Evolutionary conservation across 2,329 filamentous ascomycete genomes (phyloP).

Genomic region (Chrysoporthe austroafricana): DNA sequence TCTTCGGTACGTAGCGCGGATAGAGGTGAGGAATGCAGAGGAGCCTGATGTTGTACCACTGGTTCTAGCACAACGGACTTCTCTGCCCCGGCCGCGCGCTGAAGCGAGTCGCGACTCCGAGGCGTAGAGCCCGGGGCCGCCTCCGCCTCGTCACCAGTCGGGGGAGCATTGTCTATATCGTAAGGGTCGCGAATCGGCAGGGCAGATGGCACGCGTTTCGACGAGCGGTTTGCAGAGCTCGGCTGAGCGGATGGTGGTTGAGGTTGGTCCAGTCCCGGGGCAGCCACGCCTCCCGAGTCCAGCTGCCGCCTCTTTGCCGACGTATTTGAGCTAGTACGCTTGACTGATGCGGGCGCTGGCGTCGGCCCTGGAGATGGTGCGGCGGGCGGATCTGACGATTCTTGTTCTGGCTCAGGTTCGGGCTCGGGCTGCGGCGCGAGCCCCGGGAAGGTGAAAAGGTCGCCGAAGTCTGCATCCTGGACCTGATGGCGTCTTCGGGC

Average conservation of each 20-base stretch:
- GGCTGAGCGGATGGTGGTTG: conserved; percentile 7
- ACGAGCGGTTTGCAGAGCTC: conserved; percentile 14
- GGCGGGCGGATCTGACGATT: conserved; percentile 19
- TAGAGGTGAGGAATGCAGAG: conserved; percentile 18
- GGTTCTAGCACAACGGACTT: neutral
- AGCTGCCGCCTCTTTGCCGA: conserved; percentile 52
- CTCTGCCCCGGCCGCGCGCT: conserved; percentile 16
- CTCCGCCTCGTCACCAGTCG: conserved; percentile 30
- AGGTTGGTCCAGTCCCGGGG: conserved; percentile 15
- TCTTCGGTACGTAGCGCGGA: conserved; percentile 41
- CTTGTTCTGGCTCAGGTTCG: conserved; percentile 23
- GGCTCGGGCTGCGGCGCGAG: conserved; percentile 28
- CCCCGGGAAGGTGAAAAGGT: conserved; percentile 45
- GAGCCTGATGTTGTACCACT: conserved; percentile 2
- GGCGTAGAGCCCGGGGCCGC: conserved; percentile 24
- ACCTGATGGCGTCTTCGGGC: conserved; percentile 56
- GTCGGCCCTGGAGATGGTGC: conserved; percentile 5
- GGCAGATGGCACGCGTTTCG: conserved; percentile 31
- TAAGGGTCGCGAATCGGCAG: conserved; percentile 34
- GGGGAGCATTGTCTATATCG: conserved; percentile 38
- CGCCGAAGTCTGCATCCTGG: conserved; percentile 62
- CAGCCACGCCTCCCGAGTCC: conserved; percentile 32
- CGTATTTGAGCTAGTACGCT: conserved; percentile 49
- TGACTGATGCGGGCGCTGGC: conserved; percentile 34
- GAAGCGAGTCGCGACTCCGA: conserved; percentile 30